A percentile compares a stretch with the other conserved stretches of the same genome.
phyloP scores from a whole-genome alignment of 768 basidiomycete species.

The Auriculariales sp. region DNA sequence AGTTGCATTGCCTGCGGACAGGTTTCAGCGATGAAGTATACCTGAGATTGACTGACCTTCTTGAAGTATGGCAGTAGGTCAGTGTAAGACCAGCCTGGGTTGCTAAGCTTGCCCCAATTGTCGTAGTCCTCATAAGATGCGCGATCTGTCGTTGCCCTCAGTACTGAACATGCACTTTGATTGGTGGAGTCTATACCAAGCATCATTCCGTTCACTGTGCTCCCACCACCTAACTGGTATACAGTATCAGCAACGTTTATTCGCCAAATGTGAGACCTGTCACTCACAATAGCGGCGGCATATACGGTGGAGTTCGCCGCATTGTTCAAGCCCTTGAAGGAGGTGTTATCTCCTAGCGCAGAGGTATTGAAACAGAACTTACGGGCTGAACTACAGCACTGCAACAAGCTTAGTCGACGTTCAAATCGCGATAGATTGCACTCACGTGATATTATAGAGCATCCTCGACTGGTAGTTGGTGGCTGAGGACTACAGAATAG shows the following conservation, averaged over 20 bases:
- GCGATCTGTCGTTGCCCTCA: neutral
- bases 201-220: neutral
- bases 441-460: neutral
- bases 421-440: neutral
- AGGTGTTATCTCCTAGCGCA: neutral
- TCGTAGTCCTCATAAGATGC: conserved; percentile 9
- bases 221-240: neutral
- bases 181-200: neutral
- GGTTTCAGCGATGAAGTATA: neutral
- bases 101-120: conserved; percentile 13
- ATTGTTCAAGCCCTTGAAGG: neutral
- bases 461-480: neutral
- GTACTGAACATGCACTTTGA: neutral
- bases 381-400: too few species aligned
- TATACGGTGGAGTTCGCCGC: neutral
- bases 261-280: neutral
- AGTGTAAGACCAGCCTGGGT: conserved; percentile 16
- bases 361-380: neutral
- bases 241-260: neutral
- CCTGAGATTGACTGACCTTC: conserved; percentile 3
- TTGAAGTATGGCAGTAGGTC: conserved; percentile 16
- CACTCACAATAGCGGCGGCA: neutral
- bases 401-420: too few species aligned
- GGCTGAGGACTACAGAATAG: neutral
- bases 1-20: neutral